Evolutionary conservation across 495 filamentous ascomycete species (phyloP).

Genomic region (Neurospora tetraspora): DNA sequence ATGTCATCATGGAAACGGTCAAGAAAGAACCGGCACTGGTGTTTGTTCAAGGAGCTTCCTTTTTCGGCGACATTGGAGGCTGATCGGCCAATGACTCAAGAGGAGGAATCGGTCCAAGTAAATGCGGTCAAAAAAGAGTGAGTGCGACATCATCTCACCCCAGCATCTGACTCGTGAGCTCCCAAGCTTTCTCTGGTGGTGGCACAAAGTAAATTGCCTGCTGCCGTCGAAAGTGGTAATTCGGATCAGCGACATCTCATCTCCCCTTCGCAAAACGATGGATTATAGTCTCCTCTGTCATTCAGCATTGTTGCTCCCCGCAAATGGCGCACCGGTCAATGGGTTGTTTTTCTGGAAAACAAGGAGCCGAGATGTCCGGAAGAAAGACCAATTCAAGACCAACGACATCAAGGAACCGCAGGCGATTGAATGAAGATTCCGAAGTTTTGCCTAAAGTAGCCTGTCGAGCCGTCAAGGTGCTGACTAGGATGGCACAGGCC

Average conservation of each 20-base stretch:
- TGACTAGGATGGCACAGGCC: background rate
- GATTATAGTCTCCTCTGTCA: background rate
- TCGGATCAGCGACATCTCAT: background rate
- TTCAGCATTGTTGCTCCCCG: background rate
- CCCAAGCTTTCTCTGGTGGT: background rate
- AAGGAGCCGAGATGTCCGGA: background rate
- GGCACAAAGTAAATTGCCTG: background rate
- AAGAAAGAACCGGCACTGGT: background rate
- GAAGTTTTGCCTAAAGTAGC: background rate
- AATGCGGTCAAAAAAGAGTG: background rate
- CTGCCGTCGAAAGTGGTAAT: background rate
- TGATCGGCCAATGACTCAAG: background rate
- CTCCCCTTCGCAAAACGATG: background rate
- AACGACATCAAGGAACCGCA: background rate
- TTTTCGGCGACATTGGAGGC: background rate
- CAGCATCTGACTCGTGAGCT: background rate
- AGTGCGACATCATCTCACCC: background rate
- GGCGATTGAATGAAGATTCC: background rate
- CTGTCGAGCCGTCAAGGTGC: background rate
- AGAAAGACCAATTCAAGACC: background rate
- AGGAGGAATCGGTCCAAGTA: background rate
- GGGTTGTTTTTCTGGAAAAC: background rate
- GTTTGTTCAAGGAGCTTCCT: background rate
- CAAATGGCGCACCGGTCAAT: background rate
- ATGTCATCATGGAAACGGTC: background rate